Evolutionary conservation across 345 rosid genomes (phyloP).

Genomic region (Ceriops tagal): DNA sequence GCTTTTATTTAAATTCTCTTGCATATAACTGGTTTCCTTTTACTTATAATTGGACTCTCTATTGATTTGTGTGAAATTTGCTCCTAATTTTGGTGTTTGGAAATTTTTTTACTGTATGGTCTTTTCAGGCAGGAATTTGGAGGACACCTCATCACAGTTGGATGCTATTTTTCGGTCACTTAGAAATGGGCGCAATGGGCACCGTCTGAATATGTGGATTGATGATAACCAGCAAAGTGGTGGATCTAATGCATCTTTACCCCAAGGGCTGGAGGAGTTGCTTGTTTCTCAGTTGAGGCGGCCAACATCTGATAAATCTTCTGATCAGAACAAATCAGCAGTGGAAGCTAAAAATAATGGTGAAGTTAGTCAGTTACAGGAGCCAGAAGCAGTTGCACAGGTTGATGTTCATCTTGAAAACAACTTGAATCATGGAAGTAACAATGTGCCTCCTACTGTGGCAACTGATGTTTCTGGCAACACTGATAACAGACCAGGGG

Average conservation of each 20-base stretch:
- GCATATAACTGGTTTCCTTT: no score
- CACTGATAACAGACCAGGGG: conserved; percentile 48
- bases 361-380: conserved; percentile 42
- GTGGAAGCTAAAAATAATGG: conserved; percentile 49
- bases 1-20: no score
- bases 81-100: background rate
- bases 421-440: conserved; percentile 41
- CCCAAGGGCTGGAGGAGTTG: conserved; percentile 89
- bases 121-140: conserved; percentile 48
- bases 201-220: conserved; percentile 85
- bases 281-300: conserved; percentile 85
- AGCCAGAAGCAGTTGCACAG: conserved; percentile 37
- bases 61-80: no score
- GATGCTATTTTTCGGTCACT: conserved; percentile 83
- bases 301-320: conserved; percentile 54
- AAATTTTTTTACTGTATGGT: conserved; percentile 16
- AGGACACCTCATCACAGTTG: conserved; percentile 26
- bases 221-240: conserved; percentile 76
- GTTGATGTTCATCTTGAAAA: conserved; percentile 50
- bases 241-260: conserved; percentile 76
- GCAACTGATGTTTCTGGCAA: conserved; percentile 41
- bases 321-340: conserved; percentile 45
- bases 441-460: conserved; percentile 30
- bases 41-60: no score
- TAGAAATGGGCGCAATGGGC: conserved; percentile 82